Conservation (phyloP, 345 rosid genomes). For the Ceriops zippeliana region DNA sequence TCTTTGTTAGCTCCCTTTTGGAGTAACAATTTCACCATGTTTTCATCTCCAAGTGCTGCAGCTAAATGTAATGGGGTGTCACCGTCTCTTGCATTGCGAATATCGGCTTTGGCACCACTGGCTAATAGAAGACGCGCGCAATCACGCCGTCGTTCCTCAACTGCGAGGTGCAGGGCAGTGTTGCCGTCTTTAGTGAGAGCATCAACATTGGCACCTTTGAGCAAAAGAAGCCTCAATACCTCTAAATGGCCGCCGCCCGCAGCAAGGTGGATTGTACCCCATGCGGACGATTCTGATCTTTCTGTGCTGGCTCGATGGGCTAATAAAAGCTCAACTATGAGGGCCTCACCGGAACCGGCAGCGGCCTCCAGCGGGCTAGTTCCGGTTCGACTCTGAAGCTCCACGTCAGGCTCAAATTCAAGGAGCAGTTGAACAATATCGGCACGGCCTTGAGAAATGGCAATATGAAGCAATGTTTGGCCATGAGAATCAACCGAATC, state of each 20-base stretch:
- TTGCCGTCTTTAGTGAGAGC: conserved; percentile 44
- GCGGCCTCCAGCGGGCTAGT: conserved; percentile 52
- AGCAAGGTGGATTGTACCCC: conserved; percentile 59
- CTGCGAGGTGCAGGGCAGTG: conserved; percentile 53
- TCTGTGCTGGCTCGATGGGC: conserved; percentile 47
- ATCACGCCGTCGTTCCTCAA: conserved; percentile 41
- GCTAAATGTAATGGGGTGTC: conserved; percentile 54
- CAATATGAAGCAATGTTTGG: conserved; percentile 50
- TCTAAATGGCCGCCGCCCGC: conserved; percentile 41
- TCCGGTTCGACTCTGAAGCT: conserved; percentile 38
- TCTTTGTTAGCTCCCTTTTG: conserved; percentile 51
- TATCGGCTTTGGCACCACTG: conserved; percentile 37
- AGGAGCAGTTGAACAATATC: conserved; percentile 57
- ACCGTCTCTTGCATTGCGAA: conserved; percentile 31
- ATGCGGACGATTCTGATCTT: conserved; percentile 35
- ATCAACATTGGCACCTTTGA: conserved; percentile 45
- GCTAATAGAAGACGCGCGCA: conserved; percentile 44
- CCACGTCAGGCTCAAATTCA: conserved; percentile 47
- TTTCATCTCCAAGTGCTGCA: conserved; percentile 46
- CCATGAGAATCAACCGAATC: conserved; percentile 44
- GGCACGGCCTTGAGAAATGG: conserved; percentile 42
- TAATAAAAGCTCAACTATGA: conserved; percentile 54
- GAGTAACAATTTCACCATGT: conserved; percentile 45
- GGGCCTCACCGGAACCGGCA: conserved; percentile 40
- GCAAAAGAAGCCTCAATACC: conserved; percentile 46